Evolutionary conservation across 2,329 filamentous ascomycete species (phyloP), one percentile per base, ranked within the genome.

Genomic region (Shiraia sp.): DNA sequence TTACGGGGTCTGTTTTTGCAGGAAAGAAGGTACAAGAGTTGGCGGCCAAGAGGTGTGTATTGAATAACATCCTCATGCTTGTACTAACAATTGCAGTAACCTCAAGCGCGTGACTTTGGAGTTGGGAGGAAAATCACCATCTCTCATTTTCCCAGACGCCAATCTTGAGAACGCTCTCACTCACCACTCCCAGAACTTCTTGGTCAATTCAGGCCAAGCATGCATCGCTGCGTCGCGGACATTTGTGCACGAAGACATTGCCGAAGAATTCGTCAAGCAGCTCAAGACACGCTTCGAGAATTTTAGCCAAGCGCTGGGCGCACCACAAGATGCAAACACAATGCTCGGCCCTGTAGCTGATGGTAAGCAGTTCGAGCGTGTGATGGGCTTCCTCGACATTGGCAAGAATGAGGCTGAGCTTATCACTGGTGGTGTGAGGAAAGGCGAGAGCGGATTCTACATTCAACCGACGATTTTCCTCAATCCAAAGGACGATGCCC

Each of bases 221-320:
- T 85, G 82, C 60, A 72, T 80, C 52, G 79, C 81, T 0, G 80
- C 77, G 40, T 78, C 77, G 3, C 71, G 79, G 4, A 72, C 81
- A 2, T 61, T 64, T 24, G 52, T 69, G 3, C 61, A 68, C 25
- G 55, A 60, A 32, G 42, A 47, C 28, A 65, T 69, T 32, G 59
- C 61, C 1, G 38, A 39, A 4, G 53, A 57, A 13, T 66, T 68
- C 38, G 40, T 64, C n/a, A 53, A 54, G 28, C 36, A 45, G 17
- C 48, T 69, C 6, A 66, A 64, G 39, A 45, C 17, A 6, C 49
- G 48, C 6, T 67, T 60, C 39, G 53, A 65, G 45, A 32, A 55
- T 23, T 40, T 56, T 8, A 32, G 30, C 9, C 37, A 53, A 14
- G 32, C 45, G 2, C 53, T 49, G 6, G 57, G 55, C 6, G 27